A percentile compares a stretch with the other conserved stretches of the same genome.
phyloP scores from a whole-genome alignment of 192 early-diverging fungal genomes.

The Coemansia sp. region DNA sequence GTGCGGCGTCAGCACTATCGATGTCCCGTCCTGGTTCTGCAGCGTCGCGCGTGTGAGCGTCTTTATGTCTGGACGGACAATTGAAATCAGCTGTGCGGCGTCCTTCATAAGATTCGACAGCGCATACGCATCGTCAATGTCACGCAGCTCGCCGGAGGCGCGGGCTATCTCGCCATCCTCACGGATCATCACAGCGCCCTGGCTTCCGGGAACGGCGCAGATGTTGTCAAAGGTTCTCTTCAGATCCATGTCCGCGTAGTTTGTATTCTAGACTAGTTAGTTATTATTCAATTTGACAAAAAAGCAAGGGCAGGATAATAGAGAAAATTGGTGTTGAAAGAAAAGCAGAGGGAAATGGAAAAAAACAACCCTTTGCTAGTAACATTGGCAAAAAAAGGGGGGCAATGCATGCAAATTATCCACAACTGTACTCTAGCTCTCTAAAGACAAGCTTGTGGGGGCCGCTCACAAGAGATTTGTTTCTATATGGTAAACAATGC shows the following conservation, averaged over 20 bases:
- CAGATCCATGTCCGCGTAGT: slow-evolving; percentile 16
- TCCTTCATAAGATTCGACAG: slow-evolving; percentile 45
- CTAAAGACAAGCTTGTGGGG: not conserved
- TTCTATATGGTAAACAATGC: not conserved
- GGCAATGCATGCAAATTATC: not conserved
- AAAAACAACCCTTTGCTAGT: not conserved
- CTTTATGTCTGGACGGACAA: slow-evolving; percentile 28
- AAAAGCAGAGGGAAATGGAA: not conserved
- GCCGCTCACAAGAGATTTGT: not conserved
- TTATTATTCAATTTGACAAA: not conserved
- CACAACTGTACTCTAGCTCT: not conserved
- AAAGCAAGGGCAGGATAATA: not conserved
- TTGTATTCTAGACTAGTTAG: too few relatives aligned
- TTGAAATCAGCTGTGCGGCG: slow-evolving; percentile 33
- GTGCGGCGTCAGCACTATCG: slow-evolving; percentile 38
- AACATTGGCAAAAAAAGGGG: not conserved
- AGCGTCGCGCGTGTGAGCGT: slow-evolving; percentile 38
- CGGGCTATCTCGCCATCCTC: slow-evolving; percentile 46
- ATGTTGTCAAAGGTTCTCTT: slow-evolving; percentile 53
- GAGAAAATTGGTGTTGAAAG: not conserved
- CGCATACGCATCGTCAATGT: slow-evolving; percentile 28
- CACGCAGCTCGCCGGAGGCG: slow-evolving; percentile 30
- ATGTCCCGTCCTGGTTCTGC: slow-evolving; percentile 28
- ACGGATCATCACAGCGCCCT: slow-evolving; percentile 47
- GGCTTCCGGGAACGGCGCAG: slow-evolving; percentile 41